Evolutionary conservation across 768 basidiomycete genomes (phyloP), one percentile per base, ranked within the genome.

Genomic region (Hysterangium stoloniferum): DNA sequence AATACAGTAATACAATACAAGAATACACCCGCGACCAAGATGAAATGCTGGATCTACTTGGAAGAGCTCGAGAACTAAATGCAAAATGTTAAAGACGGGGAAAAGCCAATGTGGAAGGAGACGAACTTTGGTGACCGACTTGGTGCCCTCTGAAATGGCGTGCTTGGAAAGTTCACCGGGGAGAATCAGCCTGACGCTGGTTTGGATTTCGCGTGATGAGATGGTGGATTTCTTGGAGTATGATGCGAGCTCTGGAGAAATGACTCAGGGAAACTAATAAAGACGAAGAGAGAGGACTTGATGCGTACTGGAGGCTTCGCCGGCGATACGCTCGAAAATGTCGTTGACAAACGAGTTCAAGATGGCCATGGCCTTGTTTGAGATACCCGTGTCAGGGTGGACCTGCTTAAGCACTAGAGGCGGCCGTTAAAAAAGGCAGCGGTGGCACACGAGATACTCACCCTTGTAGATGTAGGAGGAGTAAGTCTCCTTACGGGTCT

Each of bases 151-250:
- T 24, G 92, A 95, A 67, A 97, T 96, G 49, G 95, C 95, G 66
- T 98, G 95, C 76, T 98, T 98, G 63, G 93, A 88, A 37, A 98
- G 81, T 71, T 97, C 94, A 70, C 93, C 95, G 54, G 94, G 93
- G 24, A 98, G 84, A 63, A 98, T 96, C 38, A 95, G 77, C 52
- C 94, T 86, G 45, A 96, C 94, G 34, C 89, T 78, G 27, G 95
- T 98, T 71, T 97, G 95, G 63, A 98, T 98, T 71, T 98, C 95
- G 53, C 95, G 88, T 20, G 92, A 96, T 17, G 94, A 95, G 67
- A 98, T 98, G 37, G 95, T 97, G 3, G 95, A 96, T 71, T 96
- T 95, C 80, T 97, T 95, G 50, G 94, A 96, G 78, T 98, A 98
- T 1, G 90, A 80, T 50, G 94, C 92, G 62, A 98, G 91, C 71